Base-by-base conservation (phyloP, 495 filamentous ascomycete species). In the Lichenothelia convexa region DNA sequence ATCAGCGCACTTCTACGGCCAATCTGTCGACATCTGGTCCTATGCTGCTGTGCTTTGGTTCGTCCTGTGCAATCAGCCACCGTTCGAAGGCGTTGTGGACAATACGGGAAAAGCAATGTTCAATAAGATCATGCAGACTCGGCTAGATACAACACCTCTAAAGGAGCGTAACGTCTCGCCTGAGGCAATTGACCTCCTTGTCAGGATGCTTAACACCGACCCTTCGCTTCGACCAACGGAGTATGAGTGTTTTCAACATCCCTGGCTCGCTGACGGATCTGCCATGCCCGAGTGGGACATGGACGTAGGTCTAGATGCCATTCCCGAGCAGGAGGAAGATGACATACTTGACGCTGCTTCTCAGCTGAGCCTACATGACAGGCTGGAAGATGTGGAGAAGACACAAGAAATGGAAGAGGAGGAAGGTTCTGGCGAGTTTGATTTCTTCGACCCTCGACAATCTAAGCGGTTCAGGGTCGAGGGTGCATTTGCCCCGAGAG, bases 21-120 rank as follows among this genome's bases (percentile, higher is more conserved):
- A 92, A 35, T 78, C 82, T 3, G 81, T 94, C 16, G 89, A 97
- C 48, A 78, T 89, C 43, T 97, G 86, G 85, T 93, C 87, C 9
- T 67, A 92, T 29, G 91, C 80, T 21, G 87, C 81, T 22, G 89
- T 97, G 1, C 58, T 95, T 4, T 95, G 80, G 55, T 82, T 78
- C 44, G 56, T 83, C 16, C 60, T 95, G 15, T 80, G 70, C 11
- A 70, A 71, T 19, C 63, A 66, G 30, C 75, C 89, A 9, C 85
- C 91, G 4, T 94, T 77, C 49, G 72, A 73, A 3, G 84, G 80
- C 16, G 68, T 67, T 16, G 59, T 58, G 1, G 73, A 73, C 38
- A 58, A 66, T 23, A 56, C 56, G 35, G 71, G 71, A 12, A 53
- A 57, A 4, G 60, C 75, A 27, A 79, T 93, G 58, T 66, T 91